Conservation (phyloP, 371 early-diverging fungal species). For the Mortierella sp. region DNA sequence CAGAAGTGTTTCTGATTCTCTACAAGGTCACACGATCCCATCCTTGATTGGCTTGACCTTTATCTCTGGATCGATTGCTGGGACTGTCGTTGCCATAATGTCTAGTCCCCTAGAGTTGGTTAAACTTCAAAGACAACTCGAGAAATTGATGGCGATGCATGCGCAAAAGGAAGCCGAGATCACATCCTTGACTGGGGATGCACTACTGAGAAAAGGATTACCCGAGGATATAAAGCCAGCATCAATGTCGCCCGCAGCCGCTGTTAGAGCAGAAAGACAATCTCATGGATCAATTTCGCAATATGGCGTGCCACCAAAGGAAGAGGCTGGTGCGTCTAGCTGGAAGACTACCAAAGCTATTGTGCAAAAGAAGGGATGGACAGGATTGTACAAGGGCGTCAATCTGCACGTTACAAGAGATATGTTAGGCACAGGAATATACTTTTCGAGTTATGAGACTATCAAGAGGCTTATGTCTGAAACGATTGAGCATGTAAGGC, state of each 20-base stretch:
- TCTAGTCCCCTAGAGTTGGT: constrained; percentile 85
- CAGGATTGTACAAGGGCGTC: constrained; percentile 66
- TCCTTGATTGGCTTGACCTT: constrained; percentile 64
- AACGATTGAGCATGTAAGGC: constrained; percentile 55
- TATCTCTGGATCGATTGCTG: constrained; percentile 74
- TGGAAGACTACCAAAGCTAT: constrained; percentile 72
- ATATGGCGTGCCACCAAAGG: constrained; percentile 21
- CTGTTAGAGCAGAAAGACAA: constrained; percentile 17
- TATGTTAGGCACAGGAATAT: constrained; percentile 79
- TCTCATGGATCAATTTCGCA: constrained; percentile 46
- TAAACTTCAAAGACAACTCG: constrained; percentile 84
- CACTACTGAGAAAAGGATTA: constrained; percentile 37
- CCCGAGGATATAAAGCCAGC: constrained; percentile 24
- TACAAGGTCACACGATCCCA: constrained; percentile 56
- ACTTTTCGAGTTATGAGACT: constrained; percentile 83
- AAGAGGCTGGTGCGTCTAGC: constrained; percentile 60
- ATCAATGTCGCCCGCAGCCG: constrained; percentile 1
- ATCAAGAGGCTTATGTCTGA: constrained; percentile 71
- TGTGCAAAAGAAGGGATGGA: constrained; percentile 62
- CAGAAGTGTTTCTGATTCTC: constrained; percentile 27
- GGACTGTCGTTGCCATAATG: constrained; percentile 75
- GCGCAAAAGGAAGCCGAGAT: constrained; percentile 37
- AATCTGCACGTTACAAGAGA: constrained; percentile 72
- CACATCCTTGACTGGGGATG: constrained; percentile 44
- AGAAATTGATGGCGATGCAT: constrained; percentile 69